A percentile compares a stretch with the other conserved stretches of the same genome.
phyloP scores from a whole-genome alignment of 257 asterid genomes.

The Pogostemon cablin region DNA sequence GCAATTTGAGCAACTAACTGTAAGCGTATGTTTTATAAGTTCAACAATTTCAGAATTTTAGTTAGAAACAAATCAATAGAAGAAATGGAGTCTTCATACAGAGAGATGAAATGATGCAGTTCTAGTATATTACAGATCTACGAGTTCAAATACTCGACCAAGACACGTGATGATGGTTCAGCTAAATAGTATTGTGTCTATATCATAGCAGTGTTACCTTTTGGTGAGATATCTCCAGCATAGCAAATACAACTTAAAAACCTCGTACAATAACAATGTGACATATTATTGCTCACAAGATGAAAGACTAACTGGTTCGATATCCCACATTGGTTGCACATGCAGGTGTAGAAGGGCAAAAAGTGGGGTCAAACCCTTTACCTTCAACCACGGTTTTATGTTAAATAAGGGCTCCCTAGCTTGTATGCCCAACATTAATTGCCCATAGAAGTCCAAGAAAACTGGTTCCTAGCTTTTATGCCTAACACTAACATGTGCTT shows the following conservation, averaged over 20 bases:
- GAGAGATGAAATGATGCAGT: background rate
- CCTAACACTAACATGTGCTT: background rate
- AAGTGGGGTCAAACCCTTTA: too few relatives aligned
- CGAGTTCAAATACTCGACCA: background rate
- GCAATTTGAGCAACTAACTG: conserved; percentile 11
- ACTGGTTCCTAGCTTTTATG: too few relatives aligned
- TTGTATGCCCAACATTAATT: too few relatives aligned
- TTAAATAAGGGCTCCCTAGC: too few relatives aligned
- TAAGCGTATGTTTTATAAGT: background rate
- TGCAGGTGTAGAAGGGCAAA: too few relatives aligned
- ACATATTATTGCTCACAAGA: background rate
- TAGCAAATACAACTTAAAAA: background rate
- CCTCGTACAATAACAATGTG: background rate
- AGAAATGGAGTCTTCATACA: background rate
- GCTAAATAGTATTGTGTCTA: background rate
- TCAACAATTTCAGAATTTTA: background rate
- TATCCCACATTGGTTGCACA: too few relatives aligned
- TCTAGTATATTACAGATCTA: background rate
- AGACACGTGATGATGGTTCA: background rate
- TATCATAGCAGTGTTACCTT: background rate
- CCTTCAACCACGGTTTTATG: too few relatives aligned
- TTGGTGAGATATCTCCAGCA: background rate
- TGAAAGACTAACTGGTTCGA: background rate
- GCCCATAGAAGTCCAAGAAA: too few relatives aligned
- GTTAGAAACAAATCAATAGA: background rate